Evolutionary conservation across 1,284 basidiomycete genomes (phyloP), one percentile per base, ranked within the genome.

Genomic region (Thecaphora frezii): DNA sequence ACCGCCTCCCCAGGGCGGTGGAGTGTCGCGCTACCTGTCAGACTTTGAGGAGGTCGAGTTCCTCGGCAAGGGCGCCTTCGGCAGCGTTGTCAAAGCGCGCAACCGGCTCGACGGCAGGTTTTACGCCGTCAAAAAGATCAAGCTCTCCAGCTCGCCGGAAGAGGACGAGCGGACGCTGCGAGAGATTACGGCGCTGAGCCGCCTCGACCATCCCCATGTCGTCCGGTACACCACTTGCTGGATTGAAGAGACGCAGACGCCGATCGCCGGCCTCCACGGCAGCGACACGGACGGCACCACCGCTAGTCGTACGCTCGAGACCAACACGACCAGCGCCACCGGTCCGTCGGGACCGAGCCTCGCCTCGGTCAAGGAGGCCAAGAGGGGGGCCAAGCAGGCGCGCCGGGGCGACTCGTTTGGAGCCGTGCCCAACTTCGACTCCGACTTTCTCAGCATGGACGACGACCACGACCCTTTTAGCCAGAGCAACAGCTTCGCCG

Each of bases 11-110:
- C 7, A 9, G 40, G 40, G 40, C 24, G 42, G 47, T 0, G 25
- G 66, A 18, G 48, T 60, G 9, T 76, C 74, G 24, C 70, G 78
- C 10, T 79, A 78, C 48, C 50, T 71, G 18, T 72, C 65, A 22
- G 78, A 79, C 59, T 79, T 79, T 46, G 73, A 76, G 41, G 76
- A 79, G 52, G 68, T 79, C 30, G 73, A 74, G 41, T 76, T 78
- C 45, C 65, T 80, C 8, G 93, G 93, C 1, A 89, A 89, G 76
- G 93, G 93, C 1, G 92, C 89, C 0, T 97, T 93, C 77, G 92
- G 93, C 0, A 89, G 90, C 22, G 93, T 97, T 0, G 91, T 96
- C 42, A 97, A 97, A 79, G 93, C 92, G 1, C 83, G 88, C 49
- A 93, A 97, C 76, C 89, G 87, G 80, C 79, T 84, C 1, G 84